phyloP scores from a whole-genome alignment of 108 stramenopile species.

The Epipyxis sp. region DNA sequence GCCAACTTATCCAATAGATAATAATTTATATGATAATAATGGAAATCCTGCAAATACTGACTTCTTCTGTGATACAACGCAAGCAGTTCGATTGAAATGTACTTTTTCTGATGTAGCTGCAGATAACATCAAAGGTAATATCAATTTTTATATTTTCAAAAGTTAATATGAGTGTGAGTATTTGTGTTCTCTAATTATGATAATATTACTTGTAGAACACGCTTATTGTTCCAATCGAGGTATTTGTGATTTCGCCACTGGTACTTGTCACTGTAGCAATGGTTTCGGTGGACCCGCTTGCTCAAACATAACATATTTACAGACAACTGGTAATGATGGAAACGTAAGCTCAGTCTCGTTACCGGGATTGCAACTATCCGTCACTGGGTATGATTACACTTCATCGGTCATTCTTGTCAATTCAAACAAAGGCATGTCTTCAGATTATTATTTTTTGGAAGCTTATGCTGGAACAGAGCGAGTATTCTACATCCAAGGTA shows the following conservation, averaged over 20 bases:
- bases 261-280: conserved; percentile 44
- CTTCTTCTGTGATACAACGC: conserved; percentile 47
- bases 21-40: conserved; percentile 48
- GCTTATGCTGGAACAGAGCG: conserved; percentile 38
- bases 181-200: no score
- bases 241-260: conserved; percentile 42
- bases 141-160: background rate
- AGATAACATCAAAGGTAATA: conserved; percentile 30
- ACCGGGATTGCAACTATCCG: conserved; percentile 40
- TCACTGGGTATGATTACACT: conserved; percentile 34
- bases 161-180: no score
- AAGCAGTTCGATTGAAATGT: conserved; percentile 20
- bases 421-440: conserved; percentile 35
- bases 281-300: conserved; percentile 50
- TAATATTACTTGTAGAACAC: conserved; percentile 40
- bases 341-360: conserved; percentile 35
- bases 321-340: conserved; percentile 28
- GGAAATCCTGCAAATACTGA: conserved; percentile 45
- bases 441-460: conserved; percentile 47
- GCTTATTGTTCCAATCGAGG: conserved; percentile 49
- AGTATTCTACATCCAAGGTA: conserved; percentile 44
- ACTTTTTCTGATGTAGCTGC: conserved; percentile 26
- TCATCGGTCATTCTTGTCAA: conserved; percentile 36
- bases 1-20: conserved; percentile 43
- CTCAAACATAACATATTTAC: conserved; percentile 31